A percentile compares a stretch with the other conserved stretches of the same genome.
phyloP scores from a whole-genome alignment of 1,139 yeast species.

The Arxiozyma heterogenica region DNA sequence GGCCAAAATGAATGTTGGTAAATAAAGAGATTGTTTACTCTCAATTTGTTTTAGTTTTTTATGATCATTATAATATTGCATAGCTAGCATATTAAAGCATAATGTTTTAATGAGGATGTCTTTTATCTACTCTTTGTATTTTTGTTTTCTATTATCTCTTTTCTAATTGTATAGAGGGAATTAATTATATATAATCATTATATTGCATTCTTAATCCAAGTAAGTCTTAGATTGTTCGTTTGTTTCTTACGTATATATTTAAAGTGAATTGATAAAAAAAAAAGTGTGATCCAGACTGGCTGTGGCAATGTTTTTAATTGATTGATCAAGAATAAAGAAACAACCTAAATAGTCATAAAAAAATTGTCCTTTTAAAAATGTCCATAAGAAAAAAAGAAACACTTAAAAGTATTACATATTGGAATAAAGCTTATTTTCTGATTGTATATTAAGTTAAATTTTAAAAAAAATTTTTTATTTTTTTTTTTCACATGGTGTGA shows the following conservation, averaged over 20 bases:
- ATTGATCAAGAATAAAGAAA: neutral
- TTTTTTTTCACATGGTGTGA: too few species aligned
- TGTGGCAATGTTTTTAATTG: too few species aligned
- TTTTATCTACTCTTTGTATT: too few species aligned
- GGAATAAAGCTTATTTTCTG: neutral
- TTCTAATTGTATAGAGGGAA: neutral
- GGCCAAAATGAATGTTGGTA: slow-evolving; percentile 83
- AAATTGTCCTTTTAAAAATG: neutral
- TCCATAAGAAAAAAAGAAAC: too few species aligned
- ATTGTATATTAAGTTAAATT: too few species aligned
- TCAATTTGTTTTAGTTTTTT: neutral
- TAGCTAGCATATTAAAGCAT: neutral
- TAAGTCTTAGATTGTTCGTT: neutral
- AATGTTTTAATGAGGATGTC: neutral
- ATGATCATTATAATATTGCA: neutral
- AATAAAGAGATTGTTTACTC: slow-evolving; percentile 31
- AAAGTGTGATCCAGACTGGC: neutral
- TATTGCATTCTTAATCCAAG: neutral
- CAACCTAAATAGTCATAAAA: neutral
- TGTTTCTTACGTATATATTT: too few species aligned
- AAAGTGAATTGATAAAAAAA: neutral
- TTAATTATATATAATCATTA: too few species aligned
- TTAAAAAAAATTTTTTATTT: too few species aligned
- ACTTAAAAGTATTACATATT: too few species aligned
- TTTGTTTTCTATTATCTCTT: too few species aligned